Evolutionary conservation across 495 filamentous ascomycete species (phyloP).

Genomic region (Aspergillus steynii): DNA sequence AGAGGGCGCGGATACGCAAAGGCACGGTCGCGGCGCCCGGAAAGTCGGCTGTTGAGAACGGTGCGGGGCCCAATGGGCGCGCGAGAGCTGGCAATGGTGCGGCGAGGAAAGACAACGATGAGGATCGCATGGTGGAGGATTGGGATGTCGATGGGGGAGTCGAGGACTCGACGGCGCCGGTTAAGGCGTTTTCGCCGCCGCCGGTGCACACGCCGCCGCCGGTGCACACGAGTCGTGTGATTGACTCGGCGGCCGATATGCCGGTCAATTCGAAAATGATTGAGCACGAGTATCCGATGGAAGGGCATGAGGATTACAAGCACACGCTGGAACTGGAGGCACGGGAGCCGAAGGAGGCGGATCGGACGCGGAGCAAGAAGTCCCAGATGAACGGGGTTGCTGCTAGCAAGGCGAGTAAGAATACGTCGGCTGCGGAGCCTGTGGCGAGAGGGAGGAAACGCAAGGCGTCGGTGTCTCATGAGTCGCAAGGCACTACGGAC

Average conservation of each 20-base stretch:
- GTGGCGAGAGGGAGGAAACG: conserved; percentile 35
- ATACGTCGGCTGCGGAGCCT: conserved; percentile 11
- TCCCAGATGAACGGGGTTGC: not conserved
- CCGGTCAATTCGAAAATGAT: conserved; percentile 11
- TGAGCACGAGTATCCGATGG: conserved; percentile 20
- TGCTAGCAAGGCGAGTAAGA: conserved; percentile 1
- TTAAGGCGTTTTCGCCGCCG: conserved; percentile 1
- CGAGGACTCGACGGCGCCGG: conserved; percentile 3
- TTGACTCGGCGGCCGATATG: conserved; percentile 8
- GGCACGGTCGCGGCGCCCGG: not conserved
- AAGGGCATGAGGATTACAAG: conserved; percentile 20
- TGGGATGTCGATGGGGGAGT: not conserved
- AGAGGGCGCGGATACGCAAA: conserved; percentile 25
- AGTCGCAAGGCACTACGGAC: conserved; percentile 18
- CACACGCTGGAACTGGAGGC: conserved; percentile 19
- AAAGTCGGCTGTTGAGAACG: conserved; percentile 8
- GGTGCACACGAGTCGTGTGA: conserved; percentile 11
- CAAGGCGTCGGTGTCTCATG: conserved; percentile 32
- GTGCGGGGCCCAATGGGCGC: not conserved
- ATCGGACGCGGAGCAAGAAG: not conserved
- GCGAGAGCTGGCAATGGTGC: conserved; percentile 5
- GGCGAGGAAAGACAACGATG: not conserved
- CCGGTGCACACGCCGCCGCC: conserved; percentile 1
- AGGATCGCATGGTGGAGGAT: not conserved
- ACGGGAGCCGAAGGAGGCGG: conserved; percentile 16